A percentile compares a stretch with the other conserved stretches of the same genome.
Evolutionary conservation across 306 rosid species (phyloP).

Genomic region (Rosa multiflora): DNA sequence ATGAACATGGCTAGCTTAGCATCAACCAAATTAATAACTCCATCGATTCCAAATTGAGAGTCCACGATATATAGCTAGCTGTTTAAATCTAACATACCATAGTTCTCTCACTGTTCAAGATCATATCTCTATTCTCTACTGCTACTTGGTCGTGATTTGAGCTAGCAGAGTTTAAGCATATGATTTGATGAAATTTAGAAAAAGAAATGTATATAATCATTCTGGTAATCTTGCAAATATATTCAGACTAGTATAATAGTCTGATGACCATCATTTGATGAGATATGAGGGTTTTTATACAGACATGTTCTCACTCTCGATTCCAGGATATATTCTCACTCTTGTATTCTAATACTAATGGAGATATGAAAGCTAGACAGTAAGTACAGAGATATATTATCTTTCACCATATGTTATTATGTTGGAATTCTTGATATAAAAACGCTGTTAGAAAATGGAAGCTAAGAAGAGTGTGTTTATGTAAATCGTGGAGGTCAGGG

Average conservation of each 20-base stretch:
- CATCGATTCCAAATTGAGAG: slow-evolving; percentile 28
- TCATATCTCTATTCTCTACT: neutral
- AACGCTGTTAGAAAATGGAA: too few species aligned
- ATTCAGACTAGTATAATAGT: slow-evolving; percentile 1
- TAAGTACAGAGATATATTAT: too few species aligned
- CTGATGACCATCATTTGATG: slow-evolving; percentile 6
- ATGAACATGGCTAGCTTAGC: slow-evolving; percentile 15
- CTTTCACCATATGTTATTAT: too few species aligned
- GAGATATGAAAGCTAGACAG: neutral
- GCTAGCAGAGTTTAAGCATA: slow-evolving; percentile 4
- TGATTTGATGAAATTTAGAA: slow-evolving; percentile 17
- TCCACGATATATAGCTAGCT: slow-evolving; percentile 5
- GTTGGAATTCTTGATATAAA: too few species aligned
- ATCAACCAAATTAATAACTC: slow-evolving; percentile 18
- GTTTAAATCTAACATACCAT: neutral
- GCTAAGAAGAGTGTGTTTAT: too few species aligned
- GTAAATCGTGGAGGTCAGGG: too few species aligned
- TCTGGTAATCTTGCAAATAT: neutral
- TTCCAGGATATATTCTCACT: neutral
- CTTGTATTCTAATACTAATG: too few species aligned
- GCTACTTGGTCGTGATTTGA: slow-evolving; percentile 18
- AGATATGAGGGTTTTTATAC: neutral
- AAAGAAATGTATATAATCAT: slow-evolving; percentile 8
- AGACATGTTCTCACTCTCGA: neutral
- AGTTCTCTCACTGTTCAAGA: neutral